phyloP scores from a whole-genome alignment of 164 flowering plant species.

The Macadamia integrifolia region DNA sequence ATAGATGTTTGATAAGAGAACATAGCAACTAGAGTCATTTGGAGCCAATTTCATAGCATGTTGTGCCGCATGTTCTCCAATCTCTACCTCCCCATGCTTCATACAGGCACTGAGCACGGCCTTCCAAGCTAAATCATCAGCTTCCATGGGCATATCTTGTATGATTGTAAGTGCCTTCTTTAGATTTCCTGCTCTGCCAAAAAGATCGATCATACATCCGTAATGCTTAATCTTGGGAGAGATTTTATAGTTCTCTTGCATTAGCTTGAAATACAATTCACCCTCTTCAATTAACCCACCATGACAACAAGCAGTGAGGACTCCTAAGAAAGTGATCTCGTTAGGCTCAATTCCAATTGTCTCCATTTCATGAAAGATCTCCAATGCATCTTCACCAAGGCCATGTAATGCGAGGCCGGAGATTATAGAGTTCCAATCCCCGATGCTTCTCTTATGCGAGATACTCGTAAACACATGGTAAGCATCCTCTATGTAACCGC shows the following conservation, averaged over 20 bases:
- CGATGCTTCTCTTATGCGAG: slow-evolving; percentile 12
- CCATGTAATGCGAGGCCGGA: slow-evolving; percentile 35
- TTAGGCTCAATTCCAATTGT: slow-evolving; percentile 14
- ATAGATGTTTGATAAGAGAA: slow-evolving; percentile 26
- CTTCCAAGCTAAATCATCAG: slow-evolving; percentile 25
- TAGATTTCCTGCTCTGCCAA: slow-evolving; percentile 25
- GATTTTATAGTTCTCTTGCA: slow-evolving; percentile 14
- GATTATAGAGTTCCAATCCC: slow-evolving; percentile 35
- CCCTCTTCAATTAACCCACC: slow-evolving; percentile 29
- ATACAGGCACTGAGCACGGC: slow-evolving; percentile 23
- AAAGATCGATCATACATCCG: slow-evolving; percentile 30
- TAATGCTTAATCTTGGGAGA: slow-evolving; percentile 25
- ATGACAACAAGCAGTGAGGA: slow-evolving; percentile 33
- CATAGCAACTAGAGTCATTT: slow-evolving; percentile 17
- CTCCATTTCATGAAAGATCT: slow-evolving; percentile 24
- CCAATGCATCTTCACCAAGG: slow-evolving; percentile 22
- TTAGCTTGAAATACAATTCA: slow-evolving; percentile 13
- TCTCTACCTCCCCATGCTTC: slow-evolving; percentile 16
- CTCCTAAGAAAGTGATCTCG: slow-evolving; percentile 29
- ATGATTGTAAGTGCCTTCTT: slow-evolving; percentile 20
- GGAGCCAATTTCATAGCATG: slow-evolving; percentile 22
- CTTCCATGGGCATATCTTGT: slow-evolving; percentile 20
- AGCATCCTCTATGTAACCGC: slow-evolving; percentile 30
- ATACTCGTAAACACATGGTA: slow-evolving; percentile 16
- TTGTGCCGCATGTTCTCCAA: slow-evolving; percentile 15